Evolutionary conservation across 495 filamentous ascomycete species (phyloP).

Genomic region (Penicillium manginii): DNA sequence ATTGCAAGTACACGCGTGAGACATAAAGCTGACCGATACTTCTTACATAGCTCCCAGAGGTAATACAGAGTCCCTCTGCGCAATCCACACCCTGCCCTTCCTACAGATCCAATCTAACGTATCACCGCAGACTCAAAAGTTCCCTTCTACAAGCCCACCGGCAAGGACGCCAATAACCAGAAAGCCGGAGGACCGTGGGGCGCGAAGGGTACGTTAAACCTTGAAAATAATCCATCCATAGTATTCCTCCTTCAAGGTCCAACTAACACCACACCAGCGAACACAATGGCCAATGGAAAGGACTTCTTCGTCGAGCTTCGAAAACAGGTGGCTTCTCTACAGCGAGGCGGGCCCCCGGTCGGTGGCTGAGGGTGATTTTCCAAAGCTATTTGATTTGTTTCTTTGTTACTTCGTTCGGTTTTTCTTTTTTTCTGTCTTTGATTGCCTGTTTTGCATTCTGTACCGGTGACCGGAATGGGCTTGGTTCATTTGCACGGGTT

Average conservation of each 20-base stretch:
- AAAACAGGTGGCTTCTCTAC: conserved; percentile 51
- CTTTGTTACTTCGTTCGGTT: conserved; percentile 21
- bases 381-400: conserved; percentile 6
- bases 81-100: too few relatives aligned
- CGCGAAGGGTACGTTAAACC: conserved; percentile 47
- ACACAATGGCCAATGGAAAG: conserved; percentile 57
- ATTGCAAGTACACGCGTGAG: background rate
- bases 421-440: conserved; percentile 13
- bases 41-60: conserved; percentile 32
- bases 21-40: conserved; percentile 6
- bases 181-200: conserved; percentile 50
- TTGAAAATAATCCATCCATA: too few relatives aligned
- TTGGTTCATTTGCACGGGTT: conserved; percentile 31
- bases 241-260: too few relatives aligned
- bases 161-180: conserved; percentile 44
- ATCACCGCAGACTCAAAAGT: conserved; percentile 36
- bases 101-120: conserved; percentile 15
- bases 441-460: conserved; percentile 27
- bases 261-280: conserved; percentile 40
- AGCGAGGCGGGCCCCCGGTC: conserved; percentile 43
- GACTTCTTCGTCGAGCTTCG: conserved; percentile 59
- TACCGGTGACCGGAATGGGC: conserved; percentile 13
- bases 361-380: conserved; percentile 40
- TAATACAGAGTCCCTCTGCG: conserved; percentile 7
- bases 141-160: conserved; percentile 42